phyloP scores from a whole-genome alignment of 2,329 filamentous ascomycete species.

The Teratosphaeria gauchensis region DNA sequence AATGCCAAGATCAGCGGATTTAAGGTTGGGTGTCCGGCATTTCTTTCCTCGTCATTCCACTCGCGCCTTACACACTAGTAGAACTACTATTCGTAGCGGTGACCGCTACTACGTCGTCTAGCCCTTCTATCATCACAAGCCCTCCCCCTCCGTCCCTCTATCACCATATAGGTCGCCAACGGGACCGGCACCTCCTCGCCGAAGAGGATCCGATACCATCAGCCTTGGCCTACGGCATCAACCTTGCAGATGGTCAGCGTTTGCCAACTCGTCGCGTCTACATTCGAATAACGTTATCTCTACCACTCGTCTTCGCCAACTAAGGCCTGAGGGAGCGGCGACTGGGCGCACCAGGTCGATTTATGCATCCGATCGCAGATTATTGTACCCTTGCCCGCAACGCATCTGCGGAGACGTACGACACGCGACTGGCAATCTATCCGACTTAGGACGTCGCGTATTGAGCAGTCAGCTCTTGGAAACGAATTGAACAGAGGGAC shows the following conservation, averaged over 20 bases:
- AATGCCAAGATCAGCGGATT: neutral
- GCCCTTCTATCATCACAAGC: neutral
- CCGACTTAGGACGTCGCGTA: constrained; percentile 3
- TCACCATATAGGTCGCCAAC: neutral
- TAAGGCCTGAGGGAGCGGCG: constrained; percentile 22
- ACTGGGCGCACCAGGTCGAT: constrained; percentile 19
- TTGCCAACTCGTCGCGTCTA: neutral
- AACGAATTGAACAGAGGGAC: neutral
- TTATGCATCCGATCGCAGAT: constrained; percentile 9
- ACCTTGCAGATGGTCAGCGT: neutral
- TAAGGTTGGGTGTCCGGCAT: neutral
- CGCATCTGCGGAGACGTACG: constrained; percentile 7
- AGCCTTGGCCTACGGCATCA: neutral
- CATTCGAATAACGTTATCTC: neutral
- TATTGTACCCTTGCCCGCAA: constrained; percentile 5
- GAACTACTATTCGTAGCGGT: neutral
- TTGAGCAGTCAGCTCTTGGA: neutral
- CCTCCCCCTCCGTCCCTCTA: neutral
- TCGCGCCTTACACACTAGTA: neutral
- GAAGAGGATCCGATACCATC: neutral
- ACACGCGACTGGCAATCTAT: constrained; percentile 7
- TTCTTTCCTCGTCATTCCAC: neutral
- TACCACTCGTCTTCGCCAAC: constrained; percentile 9
- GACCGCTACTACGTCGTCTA: neutral
- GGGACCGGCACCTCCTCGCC: neutral